Evolutionary conservation across 805 yeast species (phyloP), one percentile per base, ranked within the genome.

Genomic region (Candida germanica): DNA sequence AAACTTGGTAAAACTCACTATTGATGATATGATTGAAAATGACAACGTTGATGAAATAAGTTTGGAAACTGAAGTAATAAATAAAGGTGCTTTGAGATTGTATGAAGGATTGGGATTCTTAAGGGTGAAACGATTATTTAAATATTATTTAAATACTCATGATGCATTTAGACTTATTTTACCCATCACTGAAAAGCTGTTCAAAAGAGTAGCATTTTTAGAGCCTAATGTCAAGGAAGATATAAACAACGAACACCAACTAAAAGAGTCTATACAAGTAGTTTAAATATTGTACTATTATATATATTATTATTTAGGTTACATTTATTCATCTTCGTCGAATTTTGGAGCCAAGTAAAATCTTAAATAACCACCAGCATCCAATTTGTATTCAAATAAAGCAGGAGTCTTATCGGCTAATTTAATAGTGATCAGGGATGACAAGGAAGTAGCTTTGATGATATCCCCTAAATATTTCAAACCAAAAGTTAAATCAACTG

Each of bases 331-430:
- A 46, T 86, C 95, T 46, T 89, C 98, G 48, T 85, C 96, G 59
- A 93, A 87, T 75, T 93, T 91, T 42, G 98, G 98, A 51, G 98
- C 98, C 61, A 93, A 76, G 77, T 86, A 93, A 77, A 85, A 93
- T 61, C 96, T 83, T 61, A 93, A 72, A 65, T 87, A 86, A 36
- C 98, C 98, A 61, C 91, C 84, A 21, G 61, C 71, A 44, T 87
- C 81, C 57, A 93, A 72, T 64, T 83, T 83, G 69, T 83, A 93
- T 68, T 91, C 97, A 56, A 93, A 87, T 60, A 88, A 69, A 27
- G 97, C 95, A 22, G 98, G 98, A 11, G 93, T 81, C 58, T 85
- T 87, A 54, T 84, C 91, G 13, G 95, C 85, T 55, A 93, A 75
- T 63, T 87, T 85, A 47, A 93, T 74, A 26, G 93, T 84, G 42